A percentile compares a stretch with the other conserved stretches of the same genome.
Conservation (phyloP, 345 rosid species). For the Eucalyptus tenuipes region DNA sequence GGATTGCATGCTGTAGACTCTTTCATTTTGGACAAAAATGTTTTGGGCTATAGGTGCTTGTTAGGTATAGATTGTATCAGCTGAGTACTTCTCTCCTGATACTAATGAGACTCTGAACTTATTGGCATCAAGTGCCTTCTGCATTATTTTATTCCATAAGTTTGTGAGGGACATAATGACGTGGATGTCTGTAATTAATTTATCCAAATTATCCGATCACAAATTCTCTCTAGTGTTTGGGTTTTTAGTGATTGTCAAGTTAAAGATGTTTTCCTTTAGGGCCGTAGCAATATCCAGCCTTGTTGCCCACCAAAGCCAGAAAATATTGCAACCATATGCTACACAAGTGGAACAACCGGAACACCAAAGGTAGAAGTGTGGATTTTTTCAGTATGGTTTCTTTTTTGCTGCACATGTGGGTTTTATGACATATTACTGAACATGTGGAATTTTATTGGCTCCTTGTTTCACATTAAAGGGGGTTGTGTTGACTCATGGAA, state of each 20-base stretch:
- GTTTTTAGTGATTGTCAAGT: neutral
- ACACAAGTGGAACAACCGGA: slow-evolving; percentile 97
- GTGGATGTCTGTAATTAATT: neutral
- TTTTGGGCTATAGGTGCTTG: neutral
- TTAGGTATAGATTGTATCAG: neutral
- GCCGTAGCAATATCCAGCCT: slow-evolving; percentile 55
- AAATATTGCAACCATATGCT: slow-evolving; percentile 89
- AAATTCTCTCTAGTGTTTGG: neutral
- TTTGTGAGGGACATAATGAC: neutral
- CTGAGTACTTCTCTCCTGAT: neutral
- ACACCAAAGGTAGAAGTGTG: slow-evolving; percentile 60
- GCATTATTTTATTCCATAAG: neutral
- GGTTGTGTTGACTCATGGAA: slow-evolving; percentile 69
- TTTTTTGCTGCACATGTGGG: slow-evolving; percentile 1
- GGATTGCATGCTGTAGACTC: neutral
- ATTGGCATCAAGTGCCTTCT: neutral
- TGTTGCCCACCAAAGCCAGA: slow-evolving; percentile 69
- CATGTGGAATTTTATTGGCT: neutral
- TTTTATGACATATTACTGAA: neutral
- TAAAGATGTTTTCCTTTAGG: slow-evolving; percentile 38
- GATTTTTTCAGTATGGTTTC: neutral
- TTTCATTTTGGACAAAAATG: neutral
- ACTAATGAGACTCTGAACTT: neutral
- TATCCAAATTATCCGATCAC: neutral
- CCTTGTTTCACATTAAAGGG: slow-evolving; percentile 32